Base-by-base conservation (phyloP, 768 basidiomycete species). In the Floccularia luteovirens region DNA sequence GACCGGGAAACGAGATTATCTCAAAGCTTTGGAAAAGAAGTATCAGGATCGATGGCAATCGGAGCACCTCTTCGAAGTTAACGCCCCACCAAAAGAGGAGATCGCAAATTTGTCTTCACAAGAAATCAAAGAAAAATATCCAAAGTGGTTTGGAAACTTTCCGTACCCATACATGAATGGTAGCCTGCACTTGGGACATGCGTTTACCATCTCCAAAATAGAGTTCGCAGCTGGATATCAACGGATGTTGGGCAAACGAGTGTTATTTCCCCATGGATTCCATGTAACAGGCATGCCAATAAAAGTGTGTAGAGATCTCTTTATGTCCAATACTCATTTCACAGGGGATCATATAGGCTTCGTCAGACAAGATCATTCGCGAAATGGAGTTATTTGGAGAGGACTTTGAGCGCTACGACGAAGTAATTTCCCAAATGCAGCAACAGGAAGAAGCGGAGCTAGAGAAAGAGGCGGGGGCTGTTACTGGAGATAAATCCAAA, bases 221-320 rank as follows among this genome's bases (percentile, higher is more conserved):
- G 96, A 99, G 58, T 99, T 98, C 52, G 79, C 82, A 0, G 86
- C 94, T 24, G 96, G 96, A 21, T 98, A 88, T 62, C 82, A 99
- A 63, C 74, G 94, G 31, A 82, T 99, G 86, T 58, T 92, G 47
- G 94, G 96, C 38, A 96, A 96, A 66, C 74, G 89, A 12, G 90
- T 86, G 21, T 63, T 99, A 49, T 98, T 97, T 66, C 96, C 96
- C n/a, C 86, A 93, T 54, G 96, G 90, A 35, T 88, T 96, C 62
- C 96, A 99, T 64, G 89, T 87, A 51, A 99, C 96, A 4, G 96
- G 96, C 24, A 87, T 99, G 90, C 96, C 96, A 27, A 99, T 99
- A 72, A 98, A 97, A 78, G 94, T 90, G 45, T 43, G 82, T 64
- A 19, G 22, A 5, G 14, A 10, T 35, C 13, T 8, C 38, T 10